Evolutionary conservation across 352 stramenopile species (phyloP).

Genomic region (Globisporangium middletonii): DNA sequence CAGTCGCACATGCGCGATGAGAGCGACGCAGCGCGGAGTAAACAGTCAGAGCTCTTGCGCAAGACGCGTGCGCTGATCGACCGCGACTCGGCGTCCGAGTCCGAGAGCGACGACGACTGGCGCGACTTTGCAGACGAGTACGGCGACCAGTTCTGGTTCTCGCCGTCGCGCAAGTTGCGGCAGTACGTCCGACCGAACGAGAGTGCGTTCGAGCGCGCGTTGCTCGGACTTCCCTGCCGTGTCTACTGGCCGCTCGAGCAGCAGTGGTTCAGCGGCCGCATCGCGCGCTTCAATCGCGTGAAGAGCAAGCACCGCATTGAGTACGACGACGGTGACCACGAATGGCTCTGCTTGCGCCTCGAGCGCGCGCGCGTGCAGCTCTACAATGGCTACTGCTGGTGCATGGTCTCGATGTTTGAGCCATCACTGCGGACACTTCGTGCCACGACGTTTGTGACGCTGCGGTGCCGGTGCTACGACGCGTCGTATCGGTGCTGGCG

Average conservation of each 20-base stretch:
- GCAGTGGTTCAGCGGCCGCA: constrained; percentile 59
- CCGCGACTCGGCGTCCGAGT: constrained; percentile 66
- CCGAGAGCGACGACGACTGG: constrained; percentile 78
- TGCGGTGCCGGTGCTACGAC: constrained; percentile 54
- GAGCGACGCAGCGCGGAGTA: constrained; percentile 25
- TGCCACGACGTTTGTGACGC: constrained; percentile 40
- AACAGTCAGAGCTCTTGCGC: constrained; percentile 45
- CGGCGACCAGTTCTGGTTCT: constrained; percentile 77
- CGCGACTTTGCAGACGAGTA: constrained; percentile 55
- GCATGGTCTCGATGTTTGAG: constrained; percentile 63
- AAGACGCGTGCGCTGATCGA: constrained; percentile 40
- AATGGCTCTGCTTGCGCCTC: constrained; percentile 48
- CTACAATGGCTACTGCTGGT: constrained; percentile 67
- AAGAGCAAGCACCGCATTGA: constrained; percentile 66
- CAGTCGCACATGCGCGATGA: constrained; percentile 43
- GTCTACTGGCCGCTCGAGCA: constrained; percentile 75
- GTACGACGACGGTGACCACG: constrained; percentile 75
- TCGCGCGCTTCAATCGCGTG: constrained; percentile 46
- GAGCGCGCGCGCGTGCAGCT: constrained; percentile 52
- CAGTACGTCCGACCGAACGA: constrained; percentile 68
- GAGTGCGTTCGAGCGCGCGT: constrained; percentile 33
- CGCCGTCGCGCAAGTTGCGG: constrained; percentile 52
- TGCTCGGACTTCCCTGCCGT: constrained; percentile 57
- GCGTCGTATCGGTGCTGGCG: constrained; percentile 40
- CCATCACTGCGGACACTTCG: constrained; percentile 39